phyloP scores from a whole-genome alignment of 179 eudicot species.

The Gypsophila paniculata region DNA sequence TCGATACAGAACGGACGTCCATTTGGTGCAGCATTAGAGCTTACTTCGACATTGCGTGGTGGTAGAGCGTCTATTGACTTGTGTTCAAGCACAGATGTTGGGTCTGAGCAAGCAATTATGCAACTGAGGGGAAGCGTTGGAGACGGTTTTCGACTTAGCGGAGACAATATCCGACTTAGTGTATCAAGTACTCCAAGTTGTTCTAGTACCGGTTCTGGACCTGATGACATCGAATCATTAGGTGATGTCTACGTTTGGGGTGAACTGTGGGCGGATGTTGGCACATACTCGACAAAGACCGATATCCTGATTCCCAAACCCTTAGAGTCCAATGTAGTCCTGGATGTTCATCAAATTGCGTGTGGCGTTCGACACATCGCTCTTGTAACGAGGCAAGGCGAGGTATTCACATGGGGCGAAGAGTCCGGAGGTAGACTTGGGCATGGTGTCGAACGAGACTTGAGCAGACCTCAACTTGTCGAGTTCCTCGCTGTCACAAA shows the following conservation, averaged over 20 bases:
- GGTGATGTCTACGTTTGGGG: constrained; percentile 85
- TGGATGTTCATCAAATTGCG: constrained; percentile 88
- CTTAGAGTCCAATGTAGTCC: constrained; percentile 73
- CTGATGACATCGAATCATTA: constrained; percentile 48
- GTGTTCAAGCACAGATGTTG: constrained; percentile 59
- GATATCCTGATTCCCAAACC: constrained; percentile 65
- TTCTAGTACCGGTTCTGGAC: constrained; percentile 43
- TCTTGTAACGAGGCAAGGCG: constrained; percentile 88
- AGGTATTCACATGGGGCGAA: constrained; percentile 95
- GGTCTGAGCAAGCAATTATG: constrained; percentile 66
- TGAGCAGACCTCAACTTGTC: constrained; percentile 62
- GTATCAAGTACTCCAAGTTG: constrained; percentile 51
- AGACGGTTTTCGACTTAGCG: constrained; percentile 77
- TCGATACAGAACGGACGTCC: constrained; percentile 32
- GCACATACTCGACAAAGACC: constrained; percentile 29
- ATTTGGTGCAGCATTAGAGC: constrained; percentile 45
- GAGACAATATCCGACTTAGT: constrained; percentile 37
- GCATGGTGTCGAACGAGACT: constrained; percentile 69
- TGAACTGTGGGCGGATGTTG: constrained; percentile 69
- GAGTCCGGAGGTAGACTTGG: constrained; percentile 94
- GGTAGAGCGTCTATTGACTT: constrained; percentile 50
- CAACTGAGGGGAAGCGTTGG: constrained; percentile 59
- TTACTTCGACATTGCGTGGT: constrained; percentile 40
- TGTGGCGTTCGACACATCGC: constrained; percentile 87
- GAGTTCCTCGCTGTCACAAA: constrained; percentile 65